Conservation (phyloP, 306 rosid genomes). For the Datisca glomerata region DNA sequence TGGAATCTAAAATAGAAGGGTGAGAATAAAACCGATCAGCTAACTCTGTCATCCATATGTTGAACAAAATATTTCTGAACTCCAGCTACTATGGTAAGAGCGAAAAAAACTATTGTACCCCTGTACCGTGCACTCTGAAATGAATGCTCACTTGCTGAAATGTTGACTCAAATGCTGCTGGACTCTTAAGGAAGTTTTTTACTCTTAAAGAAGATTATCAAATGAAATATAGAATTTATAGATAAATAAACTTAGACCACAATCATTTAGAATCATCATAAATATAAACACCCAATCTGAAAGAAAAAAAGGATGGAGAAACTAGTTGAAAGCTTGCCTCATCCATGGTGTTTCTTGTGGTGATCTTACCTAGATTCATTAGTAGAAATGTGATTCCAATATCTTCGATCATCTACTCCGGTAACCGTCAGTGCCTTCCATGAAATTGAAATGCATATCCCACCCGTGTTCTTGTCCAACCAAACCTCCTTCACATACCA, state of each 20-base stretch:
- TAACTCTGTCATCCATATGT: constrained; percentile 1
- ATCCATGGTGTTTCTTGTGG: background rate
- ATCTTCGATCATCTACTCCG: constrained; percentile 89
- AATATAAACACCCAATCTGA: background rate
- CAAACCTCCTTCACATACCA: constrained; percentile 50
- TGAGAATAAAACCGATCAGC: background rate
- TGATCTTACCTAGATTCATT: constrained; percentile 71
- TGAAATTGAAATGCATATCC: constrained; percentile 48
- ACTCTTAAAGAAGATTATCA: too few species aligned
- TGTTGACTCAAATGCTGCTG: too few species aligned
- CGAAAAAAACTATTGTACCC: too few species aligned
- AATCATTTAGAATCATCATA: too few species aligned
- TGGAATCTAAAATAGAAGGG: constrained; percentile 38
- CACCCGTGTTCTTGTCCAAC: constrained; percentile 64
- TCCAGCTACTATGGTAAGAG: constrained; percentile 4
- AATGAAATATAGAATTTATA: too few species aligned
- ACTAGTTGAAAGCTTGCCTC: background rate
- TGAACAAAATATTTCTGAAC: background rate
- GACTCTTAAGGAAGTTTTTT: too few species aligned
- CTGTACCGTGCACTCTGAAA: too few species aligned
- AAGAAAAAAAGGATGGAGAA: background rate
- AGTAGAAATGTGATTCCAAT: constrained; percentile 64
- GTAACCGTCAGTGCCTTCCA: constrained; percentile 64
- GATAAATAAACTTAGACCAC: too few species aligned
- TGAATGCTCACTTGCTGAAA: too few species aligned